Base-by-base conservation (phyloP, 371 early-diverging fungal genomes). In the Mucor sp. region DNA sequence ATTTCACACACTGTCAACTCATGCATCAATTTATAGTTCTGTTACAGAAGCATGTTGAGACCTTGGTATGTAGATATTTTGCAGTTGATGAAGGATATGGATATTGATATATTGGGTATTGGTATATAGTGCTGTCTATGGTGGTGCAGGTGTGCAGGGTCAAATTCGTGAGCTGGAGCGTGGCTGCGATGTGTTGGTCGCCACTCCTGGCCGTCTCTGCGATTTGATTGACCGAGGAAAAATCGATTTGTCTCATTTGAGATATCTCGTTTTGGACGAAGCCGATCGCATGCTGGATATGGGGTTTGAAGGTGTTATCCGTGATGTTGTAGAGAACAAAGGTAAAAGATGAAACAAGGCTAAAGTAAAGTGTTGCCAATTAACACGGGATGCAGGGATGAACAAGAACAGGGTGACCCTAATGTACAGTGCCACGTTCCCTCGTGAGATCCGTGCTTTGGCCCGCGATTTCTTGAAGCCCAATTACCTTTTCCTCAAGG, bases 371-470 rank as follows among this genome's bases (percentile, higher is more conserved):
- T 21, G 11, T 3, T 63, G 58, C 25, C 1, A 12, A 47, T 28
- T 23, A 59, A 65, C 28, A 50, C 63, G 33, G 25, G 30, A 62
- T 65, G 60, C 65, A 63, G 63, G 56, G 53, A 68, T 77, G 66
- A 88, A 93, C 32, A 89, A 88, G 19, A 89, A 95, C 50, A 84
- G 96, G 37, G 96, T 96, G 67, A 98, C 98, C 11, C 87, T 99
- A 33, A 97, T 99, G 96, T 99, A 96, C 89, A 92, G 93, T 64
- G 99, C 99, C 0, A 99, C 99, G 0, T 98, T 98, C 94, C 99
- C 99, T 11, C 93, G 88, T 74, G 91, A 93, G 62, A 97, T 99
- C 7, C 89, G 94, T 67, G 77, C 83, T 57, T 85, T 99, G 23
- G 99, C 99, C 4, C 85, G 91, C 28, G 95, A 94, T 74, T 99